Evolutionary conservation across 805 yeast species (phyloP).

Genomic region (Kodamaea kaohsiungensis): DNA sequence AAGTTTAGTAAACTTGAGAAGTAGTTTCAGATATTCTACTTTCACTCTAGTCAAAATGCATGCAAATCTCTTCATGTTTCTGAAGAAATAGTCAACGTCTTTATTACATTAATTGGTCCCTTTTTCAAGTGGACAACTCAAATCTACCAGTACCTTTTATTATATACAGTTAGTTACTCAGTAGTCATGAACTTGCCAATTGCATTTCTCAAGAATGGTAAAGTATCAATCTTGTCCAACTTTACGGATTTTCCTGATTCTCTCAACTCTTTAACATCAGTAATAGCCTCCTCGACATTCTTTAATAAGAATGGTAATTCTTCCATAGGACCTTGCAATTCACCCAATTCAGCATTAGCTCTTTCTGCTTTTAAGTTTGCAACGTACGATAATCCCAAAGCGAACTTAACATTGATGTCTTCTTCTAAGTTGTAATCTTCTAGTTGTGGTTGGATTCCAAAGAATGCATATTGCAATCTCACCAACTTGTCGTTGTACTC

Average conservation of each 20-base stretch:
- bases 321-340: slow-evolving; percentile 43
- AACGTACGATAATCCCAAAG: slow-evolving; percentile 67
- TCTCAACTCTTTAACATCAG: slow-evolving; percentile 51
- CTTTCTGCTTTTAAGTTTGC: slow-evolving; percentile 65
- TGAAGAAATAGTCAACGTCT: too few species aligned
- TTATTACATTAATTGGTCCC: too few species aligned
- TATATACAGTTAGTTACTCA: not conserved
- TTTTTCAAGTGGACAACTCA: too few species aligned
- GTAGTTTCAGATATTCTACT: too few species aligned
- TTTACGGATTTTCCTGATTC: slow-evolving; percentile 27
- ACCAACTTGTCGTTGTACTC: slow-evolving; percentile 63
- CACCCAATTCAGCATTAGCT: slow-evolving; percentile 21
- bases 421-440: slow-evolving; percentile 56
- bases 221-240: slow-evolving; percentile 41
- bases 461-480: slow-evolving; percentile 78
- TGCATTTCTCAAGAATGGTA: slow-evolving; percentile 39
- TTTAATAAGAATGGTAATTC: slow-evolving; percentile 42
- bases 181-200: slow-evolving; percentile 13
- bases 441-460: slow-evolving; percentile 76
- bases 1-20: too few species aligned
- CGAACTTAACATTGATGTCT: slow-evolving; percentile 48
- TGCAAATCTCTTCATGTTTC: too few species aligned
- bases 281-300: slow-evolving; percentile 41
- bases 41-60: too few species aligned
- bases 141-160: slow-evolving; percentile 19